phyloP scores from a whole-genome alignment of 208 protist genomes.

The Trypanosoma melophagium region DNA sequence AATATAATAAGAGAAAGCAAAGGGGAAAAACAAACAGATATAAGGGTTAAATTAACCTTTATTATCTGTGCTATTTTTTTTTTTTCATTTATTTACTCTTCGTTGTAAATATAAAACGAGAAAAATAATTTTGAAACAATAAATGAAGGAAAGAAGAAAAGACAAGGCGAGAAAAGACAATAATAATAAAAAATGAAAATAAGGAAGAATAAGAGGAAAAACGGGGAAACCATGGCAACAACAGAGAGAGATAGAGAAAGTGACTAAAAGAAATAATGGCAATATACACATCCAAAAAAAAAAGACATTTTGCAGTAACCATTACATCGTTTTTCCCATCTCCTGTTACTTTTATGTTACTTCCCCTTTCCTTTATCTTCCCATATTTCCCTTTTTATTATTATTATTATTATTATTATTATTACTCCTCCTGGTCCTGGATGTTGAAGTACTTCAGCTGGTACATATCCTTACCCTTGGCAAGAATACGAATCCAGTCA shows the following conservation, averaged over 20 bases:
- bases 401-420: constrained; percentile 17
- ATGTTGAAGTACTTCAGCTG: constrained; percentile 99
- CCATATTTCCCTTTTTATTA: not conserved
- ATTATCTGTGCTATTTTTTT: not conserved
- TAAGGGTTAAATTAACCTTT: not conserved
- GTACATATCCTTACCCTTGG: constrained; percentile 95
- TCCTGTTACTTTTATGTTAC: not conserved
- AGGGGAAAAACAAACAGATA: not conserved
- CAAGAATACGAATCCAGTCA: constrained; percentile 97
- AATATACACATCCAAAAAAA: not conserved
- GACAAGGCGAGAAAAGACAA: not conserved
- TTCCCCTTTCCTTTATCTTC: not conserved
- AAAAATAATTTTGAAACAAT: constrained; percentile 7
- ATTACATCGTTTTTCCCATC: not conserved
- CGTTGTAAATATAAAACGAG: too few relatives aligned
- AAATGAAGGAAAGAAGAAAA: constrained; percentile 16
- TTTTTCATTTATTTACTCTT: not conserved
- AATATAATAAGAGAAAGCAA: constrained; percentile 10
- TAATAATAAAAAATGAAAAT: not conserved
- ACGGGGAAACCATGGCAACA: not conserved
- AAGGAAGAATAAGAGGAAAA: not conserved
- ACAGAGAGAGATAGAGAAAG: constrained; percentile 9
- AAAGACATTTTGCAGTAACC: not conserved
- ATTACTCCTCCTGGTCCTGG: constrained; percentile 91
- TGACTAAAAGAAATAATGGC: constrained; percentile 4